A percentile compares a stretch with the other conserved stretches of the same genome.
Conservation (phyloP, 495 filamentous ascomycete genomes). For the Neurospora cerealis region DNA sequence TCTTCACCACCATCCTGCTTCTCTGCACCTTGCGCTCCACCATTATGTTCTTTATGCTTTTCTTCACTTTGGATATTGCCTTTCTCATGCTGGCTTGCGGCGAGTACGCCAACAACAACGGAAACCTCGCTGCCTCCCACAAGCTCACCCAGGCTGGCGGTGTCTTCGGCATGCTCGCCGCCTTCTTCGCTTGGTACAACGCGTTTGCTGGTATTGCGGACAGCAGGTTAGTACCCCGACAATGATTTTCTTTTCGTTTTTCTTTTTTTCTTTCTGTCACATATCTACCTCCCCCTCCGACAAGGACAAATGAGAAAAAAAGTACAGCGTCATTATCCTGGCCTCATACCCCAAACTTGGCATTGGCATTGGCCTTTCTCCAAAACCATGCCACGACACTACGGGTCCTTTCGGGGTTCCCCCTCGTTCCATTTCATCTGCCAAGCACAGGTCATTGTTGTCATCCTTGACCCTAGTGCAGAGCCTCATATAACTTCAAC, state of each 20-base stretch:
- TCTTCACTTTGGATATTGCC: constrained; percentile 86
- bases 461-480: constrained; percentile 6
- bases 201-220: constrained; percentile 92
- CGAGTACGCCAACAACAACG: constrained; percentile 45
- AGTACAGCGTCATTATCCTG: not conserved
- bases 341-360: not conserved
- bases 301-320: not conserved
- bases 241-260: constrained; percentile 3
- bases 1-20: constrained; percentile 86
- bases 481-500: constrained; percentile 4
- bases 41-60: constrained; percentile 90
- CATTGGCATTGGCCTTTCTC: not conserved
- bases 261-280: constrained; percentile 1
- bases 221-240: constrained; percentile 49
- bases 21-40: constrained; percentile 88
- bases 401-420: not conserved
- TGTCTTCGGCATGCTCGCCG: constrained; percentile 77
- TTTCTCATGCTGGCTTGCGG: constrained; percentile 80
- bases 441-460: constrained; percentile 17
- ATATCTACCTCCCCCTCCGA: not conserved
- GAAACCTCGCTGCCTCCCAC: constrained; percentile 6
- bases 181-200: constrained; percentile 95
- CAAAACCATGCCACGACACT: not conserved
- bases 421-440: constrained; percentile 4
- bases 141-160: constrained; percentile 69